Evolutionary conservation across 352 stramenopile genomes (phyloP), one percentile per base, ranked within the genome.

Genomic region (Phytophthora vignae): DNA sequence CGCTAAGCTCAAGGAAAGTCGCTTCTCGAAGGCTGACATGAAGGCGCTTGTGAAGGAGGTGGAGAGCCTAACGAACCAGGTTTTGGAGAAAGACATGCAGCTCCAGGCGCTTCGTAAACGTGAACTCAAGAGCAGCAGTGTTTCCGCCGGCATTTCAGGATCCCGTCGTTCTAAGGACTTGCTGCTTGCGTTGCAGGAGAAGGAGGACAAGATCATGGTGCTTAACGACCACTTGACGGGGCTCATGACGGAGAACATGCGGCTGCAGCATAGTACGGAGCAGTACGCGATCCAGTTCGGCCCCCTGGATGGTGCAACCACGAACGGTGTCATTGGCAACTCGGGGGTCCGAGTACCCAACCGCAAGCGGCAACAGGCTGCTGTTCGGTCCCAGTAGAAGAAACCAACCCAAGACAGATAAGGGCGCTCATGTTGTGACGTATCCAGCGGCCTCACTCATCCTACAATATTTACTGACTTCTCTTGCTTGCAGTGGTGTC

Each of bases 151-250:
- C 22, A 25, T 25, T 25, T 25, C 60, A 54, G 55, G 69, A 50
- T 87, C 82, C 29, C 83, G 71, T 29, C 78, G 81, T n/a, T 77
- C 86, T 19, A 79, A 76, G 62, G 80, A 91, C 33, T 63, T 92
- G 46, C 82, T 91, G 31, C 29, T 63, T 11, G 61, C 72, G 9
- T 55, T 93, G 21, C 52, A 89, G 56, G 76, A 85, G 38, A 93
- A 91, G 53, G 87, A 96, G 50, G 71, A 88, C 38, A 94, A 95
- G 73, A 90, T 96, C 55, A 84, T 92, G 73, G 74, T 90, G 31
- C 70, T 96, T 19, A 96, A 96, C 71, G 88, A 96, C 42, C 90
- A 96, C 67, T 76, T 96, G 62, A 96, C 87, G 21, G 90, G 90
- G 50, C 76, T 94, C 14, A 94, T 96, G 85, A 87, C 83, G 38